Base-by-base conservation (phyloP, 257 asterid species). In the Jaltomata sinuosa region DNA sequence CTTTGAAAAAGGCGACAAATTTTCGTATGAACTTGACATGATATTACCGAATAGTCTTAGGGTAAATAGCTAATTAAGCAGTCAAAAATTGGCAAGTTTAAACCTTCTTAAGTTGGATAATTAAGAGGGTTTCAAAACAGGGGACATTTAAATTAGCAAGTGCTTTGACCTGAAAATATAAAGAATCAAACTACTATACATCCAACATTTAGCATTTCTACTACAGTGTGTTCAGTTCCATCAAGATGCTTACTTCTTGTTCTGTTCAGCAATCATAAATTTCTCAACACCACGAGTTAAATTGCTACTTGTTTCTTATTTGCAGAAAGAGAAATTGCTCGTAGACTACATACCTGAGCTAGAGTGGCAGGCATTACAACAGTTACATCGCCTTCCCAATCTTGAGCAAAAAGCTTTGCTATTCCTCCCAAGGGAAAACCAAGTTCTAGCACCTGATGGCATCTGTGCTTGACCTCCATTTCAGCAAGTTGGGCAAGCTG, bases 401-500 rank as follows among this genome's bases (percentile, higher is more conserved):
- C 98, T 88, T 94, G 98, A 80, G 98, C 95, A 84, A 94, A 94
- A 16, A 94, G 91, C 89, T 90, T 93, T 8, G 95, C 94, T 25
- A 93, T 62, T 76, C 98, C 95, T 19, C 98, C 94, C 32, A 94
- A 84, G 12, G 94, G 98, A 83, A 93, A 93, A 49, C 98, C 98
- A 14, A 94, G 98, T 90, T 94, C 95, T 90, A 94, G 45, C 83
- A 94, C 86, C 86, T 94, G 98, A 79, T 92, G 88, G 88, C 97
- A 94, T 88, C 97, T 83, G 89, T 94, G 98, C 86, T 94, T 94
- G 79, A 93, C 97, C 91, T 94, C 98, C 98, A 94, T 91, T 90
- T 91, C 97, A 42, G 86, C 65, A 62, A 94, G 90, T 78, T 93
- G 92, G 79, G 97, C 97, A 88, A 93, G 94, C 97, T 93, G 89